Evolutionary conservation across 2,329 filamentous ascomycete species (phyloP), one percentile per base, ranked within the genome.

Genomic region (Purpureocillium takamizusanense): DNA sequence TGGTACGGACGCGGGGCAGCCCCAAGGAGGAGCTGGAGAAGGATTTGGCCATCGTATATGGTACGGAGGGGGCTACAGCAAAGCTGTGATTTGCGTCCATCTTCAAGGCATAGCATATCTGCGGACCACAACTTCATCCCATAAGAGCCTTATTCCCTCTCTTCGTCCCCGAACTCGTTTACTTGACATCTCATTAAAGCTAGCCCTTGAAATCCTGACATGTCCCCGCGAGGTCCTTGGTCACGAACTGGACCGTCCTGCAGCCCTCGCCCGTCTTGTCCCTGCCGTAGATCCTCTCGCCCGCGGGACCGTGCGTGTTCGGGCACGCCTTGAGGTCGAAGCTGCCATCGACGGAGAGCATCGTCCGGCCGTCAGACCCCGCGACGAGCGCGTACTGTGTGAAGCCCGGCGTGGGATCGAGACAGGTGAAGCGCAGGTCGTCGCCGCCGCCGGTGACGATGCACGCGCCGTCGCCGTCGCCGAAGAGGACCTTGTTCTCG

Each of bases 11-110:
- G 27, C 53, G 44, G 23, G 39, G 39, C 4, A 49, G 44, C 1
- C 40, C 43, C 1, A 41, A 37, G 13, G 48, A 62, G 2, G 51
- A 55, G 12, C 46, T 66, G 45, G 42, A 40, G 0, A 51, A 43
- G 36, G 61, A 67, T 31, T 41, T 49, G 8, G 51, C 42, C 1
- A 55, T 66, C 36, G 61, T 66, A 2, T 67, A 65, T 27, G 62
- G 62, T 8, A 38, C n/a, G 1, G 35, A 39, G 4, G 23, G 21
- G 4, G 40, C 31, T 14, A 41, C 42, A 2, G 35, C 39, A 2
- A 56, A 51, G 41, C 46, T 56, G 15, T 58, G 39, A 56, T 3
- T 37, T 25, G 21, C 21, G 10, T 10, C 10, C 21, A 5, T 25
- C 5, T 5, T 25, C 6, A n/a, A n/a, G n/a, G n/a, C n/a, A n/a